These are phyloP conservation scores for Aaosphaeria arxii DNA, from an alignment of 2,329 filamentous ascomycete species.

Conservation along the genomic window DNA sequence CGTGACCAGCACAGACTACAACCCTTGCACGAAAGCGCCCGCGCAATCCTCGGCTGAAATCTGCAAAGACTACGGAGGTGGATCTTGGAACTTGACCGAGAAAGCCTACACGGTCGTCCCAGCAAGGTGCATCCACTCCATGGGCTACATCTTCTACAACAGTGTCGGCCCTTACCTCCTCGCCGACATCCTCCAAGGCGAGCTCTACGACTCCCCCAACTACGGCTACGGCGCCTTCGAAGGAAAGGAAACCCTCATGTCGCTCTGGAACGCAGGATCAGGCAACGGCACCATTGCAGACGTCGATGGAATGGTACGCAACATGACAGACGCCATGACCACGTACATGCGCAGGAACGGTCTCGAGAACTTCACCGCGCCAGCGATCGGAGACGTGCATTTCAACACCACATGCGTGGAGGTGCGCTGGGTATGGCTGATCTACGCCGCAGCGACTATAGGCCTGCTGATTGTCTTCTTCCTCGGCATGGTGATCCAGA, in stretches of 20 bases:
- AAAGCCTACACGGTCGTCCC: no score
- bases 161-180: no score
- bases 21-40: no score
- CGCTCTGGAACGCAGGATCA: conserved; percentile 6
- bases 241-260: conserved; percentile 1
- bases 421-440: conserved; percentile 6
- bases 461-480: conserved; percentile 7
- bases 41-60: no score
- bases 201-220: no score
- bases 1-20: no score
- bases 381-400: conserved; percentile 1
- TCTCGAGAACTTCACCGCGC: background rate
- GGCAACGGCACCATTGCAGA: conserved; percentile 8
- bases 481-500: conserved; percentile 1
- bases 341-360: conserved; percentile 3
- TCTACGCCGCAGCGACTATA: conserved; percentile 1
- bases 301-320: conserved; percentile 3
- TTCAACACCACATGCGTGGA: conserved; percentile 7
- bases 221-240: no score
- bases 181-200: no score
- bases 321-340: conserved; percentile 7
- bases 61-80: no score
- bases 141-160: no score
- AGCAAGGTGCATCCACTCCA: no score
- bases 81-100: no score